Percentiles rank a stretch among this genome's conserved stretches.
Conservation (phyloP, 1,139 yeast genomes). For the Suhomyces bokatorum region DNA sequence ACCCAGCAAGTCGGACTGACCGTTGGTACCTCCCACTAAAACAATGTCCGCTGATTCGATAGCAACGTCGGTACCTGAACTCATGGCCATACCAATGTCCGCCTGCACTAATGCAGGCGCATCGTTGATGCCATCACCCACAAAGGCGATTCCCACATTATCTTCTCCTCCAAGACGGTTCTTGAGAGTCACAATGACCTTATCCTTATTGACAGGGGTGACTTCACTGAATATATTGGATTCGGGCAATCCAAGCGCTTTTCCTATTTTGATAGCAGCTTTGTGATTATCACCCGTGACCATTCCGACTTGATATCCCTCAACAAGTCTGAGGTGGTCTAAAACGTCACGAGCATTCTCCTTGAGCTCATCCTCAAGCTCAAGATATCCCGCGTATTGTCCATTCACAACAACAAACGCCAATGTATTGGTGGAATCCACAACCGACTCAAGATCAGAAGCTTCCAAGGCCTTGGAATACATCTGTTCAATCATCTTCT, state of each 20-base stretch:
- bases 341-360: constrained; percentile 65
- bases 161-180: constrained; percentile 32
- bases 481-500: constrained; percentile 40
- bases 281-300: constrained; percentile 81
- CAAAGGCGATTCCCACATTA: constrained; percentile 65
- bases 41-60: constrained; percentile 95
- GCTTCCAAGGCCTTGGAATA: constrained; percentile 17
- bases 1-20: constrained; percentile 54
- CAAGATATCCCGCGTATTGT: constrained; percentile 61
- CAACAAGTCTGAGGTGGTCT: constrained; percentile 46
- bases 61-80: constrained; percentile 94
- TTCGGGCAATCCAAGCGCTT: constrained; percentile 62
- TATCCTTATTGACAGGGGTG: constrained; percentile 75
- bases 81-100: constrained; percentile 86
- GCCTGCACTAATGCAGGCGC: constrained; percentile 93
- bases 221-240: constrained; percentile 74
- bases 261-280: constrained; percentile 68
- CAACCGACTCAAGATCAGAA: constrained; percentile 3
- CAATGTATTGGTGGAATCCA: constrained; percentile 24
- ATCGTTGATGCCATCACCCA: constrained; percentile 97
- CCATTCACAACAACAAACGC: constrained; percentile 55
- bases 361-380: constrained; percentile 69
- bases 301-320: constrained; percentile 74
- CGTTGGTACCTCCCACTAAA: constrained; percentile 38
- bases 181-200: constrained; percentile 62